phyloP scores from a whole-genome alignment of 345 rosid species.

The Citrus sp. region DNA sequence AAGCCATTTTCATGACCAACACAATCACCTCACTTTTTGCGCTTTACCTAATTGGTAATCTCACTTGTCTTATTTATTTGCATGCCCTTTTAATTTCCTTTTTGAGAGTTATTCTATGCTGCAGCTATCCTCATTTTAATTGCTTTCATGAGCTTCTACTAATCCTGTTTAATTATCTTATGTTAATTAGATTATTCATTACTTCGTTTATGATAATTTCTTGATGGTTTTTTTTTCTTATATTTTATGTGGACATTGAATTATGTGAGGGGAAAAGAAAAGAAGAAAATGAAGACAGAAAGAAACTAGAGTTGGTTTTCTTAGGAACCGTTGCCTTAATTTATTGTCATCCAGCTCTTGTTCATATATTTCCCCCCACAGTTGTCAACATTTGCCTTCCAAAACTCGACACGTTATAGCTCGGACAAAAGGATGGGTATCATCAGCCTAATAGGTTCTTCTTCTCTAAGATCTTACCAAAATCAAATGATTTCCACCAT shows the following conservation, averaged over 20 bases:
- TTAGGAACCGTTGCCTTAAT: constrained; percentile 1
- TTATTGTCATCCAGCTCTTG: constrained; percentile 52
- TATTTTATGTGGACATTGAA: not conserved
- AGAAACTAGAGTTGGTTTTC: not conserved
- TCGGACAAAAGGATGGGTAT: constrained; percentile 29
- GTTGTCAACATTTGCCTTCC: constrained; percentile 46
- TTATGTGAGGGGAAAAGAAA: not conserved
- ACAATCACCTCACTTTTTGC: constrained; percentile 30
- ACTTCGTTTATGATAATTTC: not conserved
- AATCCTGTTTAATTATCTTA: no score
- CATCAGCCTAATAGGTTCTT: constrained; percentile 10
- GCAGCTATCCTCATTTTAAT: not conserved
- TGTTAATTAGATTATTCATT: not conserved
- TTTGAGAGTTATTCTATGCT: not conserved
- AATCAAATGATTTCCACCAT: not conserved
- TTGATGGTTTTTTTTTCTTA: not conserved
- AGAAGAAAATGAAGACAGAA: not conserved
- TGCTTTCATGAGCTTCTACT: not conserved
- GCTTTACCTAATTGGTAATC: constrained; percentile 39
- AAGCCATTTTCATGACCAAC: constrained; percentile 48
- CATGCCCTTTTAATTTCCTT: constrained; percentile 8
- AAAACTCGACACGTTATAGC: constrained; percentile 40
- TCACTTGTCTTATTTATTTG: constrained; percentile 9
- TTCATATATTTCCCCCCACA: constrained; percentile 27
- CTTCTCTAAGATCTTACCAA: not conserved